These are phyloP conservation scores for Glebionis coronaria DNA, from an alignment of 129 eudicot genomes.

Conservation along the genomic window DNA sequence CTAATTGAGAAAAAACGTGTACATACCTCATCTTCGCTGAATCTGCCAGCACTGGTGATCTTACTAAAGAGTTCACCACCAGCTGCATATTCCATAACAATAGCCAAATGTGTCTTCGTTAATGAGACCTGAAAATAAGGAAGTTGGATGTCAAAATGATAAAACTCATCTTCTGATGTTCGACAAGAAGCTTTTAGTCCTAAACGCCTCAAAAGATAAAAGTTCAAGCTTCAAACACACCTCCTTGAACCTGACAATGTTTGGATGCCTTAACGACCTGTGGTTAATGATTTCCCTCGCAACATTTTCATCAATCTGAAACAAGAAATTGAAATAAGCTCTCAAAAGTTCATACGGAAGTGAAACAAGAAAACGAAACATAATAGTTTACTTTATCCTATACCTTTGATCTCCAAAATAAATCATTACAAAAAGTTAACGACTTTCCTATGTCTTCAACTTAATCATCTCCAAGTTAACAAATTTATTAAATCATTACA, in stretches of 20 bases:
- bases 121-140: conserved; percentile 40
- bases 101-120: conserved; percentile 61
- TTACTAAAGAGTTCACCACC: conserved; percentile 74
- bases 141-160: conserved; percentile 15
- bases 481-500: conserved; percentile 15
- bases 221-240: conserved; percentile 30
- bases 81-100: conserved; percentile 79
- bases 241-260: conserved; percentile 67
- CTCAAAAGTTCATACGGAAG: no score
- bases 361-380: neutral
- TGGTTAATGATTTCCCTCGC: conserved; percentile 65
- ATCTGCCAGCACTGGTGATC: conserved; percentile 72
- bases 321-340: conserved; percentile 17
- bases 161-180: neutral
- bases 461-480: conserved; percentile 16
- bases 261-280: conserved; percentile 67
- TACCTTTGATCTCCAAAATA: neutral
- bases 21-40: conserved; percentile 68
- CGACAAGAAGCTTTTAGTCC: neutral
- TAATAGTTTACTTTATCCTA: neutral
- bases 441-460: neutral
- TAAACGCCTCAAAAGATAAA: conserved; percentile 9
- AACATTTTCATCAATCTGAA: conserved; percentile 70
- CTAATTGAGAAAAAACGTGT: neutral
- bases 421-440: neutral